Percentiles rank a stretch among this genome's conserved stretches.
These are phyloP conservation scores for Trametes coccinea DNA, from an alignment of 768 basidiomycete genomes.

Conservation along the genomic window DNA sequence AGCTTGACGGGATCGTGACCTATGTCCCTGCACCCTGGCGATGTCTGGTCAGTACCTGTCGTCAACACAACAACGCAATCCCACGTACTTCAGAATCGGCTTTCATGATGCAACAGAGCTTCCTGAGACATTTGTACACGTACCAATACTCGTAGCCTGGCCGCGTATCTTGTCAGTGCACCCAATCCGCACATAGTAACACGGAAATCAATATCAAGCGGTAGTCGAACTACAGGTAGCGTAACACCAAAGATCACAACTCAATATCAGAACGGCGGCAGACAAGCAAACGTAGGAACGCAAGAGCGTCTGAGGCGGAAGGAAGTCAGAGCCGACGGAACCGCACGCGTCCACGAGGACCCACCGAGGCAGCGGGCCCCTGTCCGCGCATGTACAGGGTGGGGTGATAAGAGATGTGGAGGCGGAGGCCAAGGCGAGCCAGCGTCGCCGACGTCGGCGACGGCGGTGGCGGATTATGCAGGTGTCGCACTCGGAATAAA, in stretches of 20 bases:
- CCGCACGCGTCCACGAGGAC: neutral
- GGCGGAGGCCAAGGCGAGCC: slow-evolving; percentile 1
- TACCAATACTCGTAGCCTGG: too few species aligned
- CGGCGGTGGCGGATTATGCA: neutral
- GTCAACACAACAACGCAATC: too few species aligned
- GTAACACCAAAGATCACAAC: slow-evolving; percentile 1
- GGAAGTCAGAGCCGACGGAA: neutral
- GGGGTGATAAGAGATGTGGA: neutral
- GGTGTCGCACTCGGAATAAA: slow-evolving; percentile 11
- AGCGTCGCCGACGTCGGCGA: neutral
- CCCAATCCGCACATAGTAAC: neutral
- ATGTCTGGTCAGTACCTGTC: too few species aligned
- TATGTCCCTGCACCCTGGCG: too few species aligned
- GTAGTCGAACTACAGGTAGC: neutral
- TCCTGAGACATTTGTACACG: too few species aligned
- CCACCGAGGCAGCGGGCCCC: slow-evolving; percentile 6
- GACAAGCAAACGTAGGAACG: neutral
- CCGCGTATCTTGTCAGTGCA: too few species aligned
- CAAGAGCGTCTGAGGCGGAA: neutral
- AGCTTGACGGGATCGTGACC: too few species aligned
- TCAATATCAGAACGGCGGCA: neutral
- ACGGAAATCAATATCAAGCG: neutral
- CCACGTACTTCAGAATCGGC: too few species aligned
- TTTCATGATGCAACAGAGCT: too few species aligned
- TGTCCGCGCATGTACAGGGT: slow-evolving; percentile 6